Evolutionary conservation across 371 early-diverging fungal species (phyloP).

Genomic region (Massospora cicadina): DNA sequence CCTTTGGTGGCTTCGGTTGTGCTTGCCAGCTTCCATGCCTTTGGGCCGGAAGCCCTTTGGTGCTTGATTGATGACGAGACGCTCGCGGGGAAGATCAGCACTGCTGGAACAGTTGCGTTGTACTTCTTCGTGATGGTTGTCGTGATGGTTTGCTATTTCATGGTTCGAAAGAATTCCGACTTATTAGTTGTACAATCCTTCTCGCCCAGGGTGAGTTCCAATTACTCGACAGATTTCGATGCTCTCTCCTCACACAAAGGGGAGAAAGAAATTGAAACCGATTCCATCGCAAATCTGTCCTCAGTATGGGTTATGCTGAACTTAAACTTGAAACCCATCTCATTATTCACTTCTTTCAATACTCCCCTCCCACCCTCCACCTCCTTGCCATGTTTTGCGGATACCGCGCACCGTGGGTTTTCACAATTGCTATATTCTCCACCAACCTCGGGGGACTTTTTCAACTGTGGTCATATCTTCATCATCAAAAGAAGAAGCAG

Average conservation of each 20-base stretch:
- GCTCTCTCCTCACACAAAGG: not conserved
- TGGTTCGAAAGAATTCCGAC: too few relatives aligned
- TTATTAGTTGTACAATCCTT: too few relatives aligned
- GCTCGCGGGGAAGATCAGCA: conserved; percentile 5
- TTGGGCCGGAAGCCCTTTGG: conserved; percentile 9
- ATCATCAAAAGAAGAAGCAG: conserved; percentile 9
- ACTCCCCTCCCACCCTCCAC: conserved; percentile 8
- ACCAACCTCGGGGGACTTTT: conserved; percentile 9
- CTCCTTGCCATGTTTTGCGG: not conserved
- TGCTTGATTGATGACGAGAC: conserved; percentile 11
- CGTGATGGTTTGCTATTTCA: not conserved
- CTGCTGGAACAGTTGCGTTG: not conserved
- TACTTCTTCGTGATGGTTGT: conserved; percentile 2
- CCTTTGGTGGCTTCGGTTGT: conserved; percentile 1
- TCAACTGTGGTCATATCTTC: conserved; percentile 3
- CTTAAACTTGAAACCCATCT: conserved; percentile 6
- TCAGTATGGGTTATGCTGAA: not conserved
- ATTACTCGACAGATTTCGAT: not conserved
- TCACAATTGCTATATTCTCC: conserved; percentile 7
- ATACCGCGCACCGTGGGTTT: not conserved
- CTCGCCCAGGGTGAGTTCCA: not conserved
- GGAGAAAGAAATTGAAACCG: not conserved
- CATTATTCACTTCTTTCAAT: conserved; percentile 8
- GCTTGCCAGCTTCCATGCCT: conserved; percentile 7
- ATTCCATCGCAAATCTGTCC: conserved; percentile 3